These are phyloP conservation scores for Aureobasidium sp. DNA, from an alignment of 2,329 filamentous ascomycete species.

Conservation along the genomic window DNA sequence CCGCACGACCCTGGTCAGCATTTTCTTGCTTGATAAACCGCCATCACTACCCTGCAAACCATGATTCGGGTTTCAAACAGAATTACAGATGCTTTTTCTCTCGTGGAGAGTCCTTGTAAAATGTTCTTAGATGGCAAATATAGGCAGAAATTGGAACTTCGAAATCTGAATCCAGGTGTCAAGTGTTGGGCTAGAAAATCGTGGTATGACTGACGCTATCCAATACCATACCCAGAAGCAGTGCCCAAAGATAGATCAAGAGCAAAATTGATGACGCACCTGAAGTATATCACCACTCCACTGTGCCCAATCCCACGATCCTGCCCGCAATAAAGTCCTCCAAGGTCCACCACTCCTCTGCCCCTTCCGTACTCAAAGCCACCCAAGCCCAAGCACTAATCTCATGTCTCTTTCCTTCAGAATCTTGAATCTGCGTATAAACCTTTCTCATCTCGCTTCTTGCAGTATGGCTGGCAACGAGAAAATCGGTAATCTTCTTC, in stretches of 20 bases:
- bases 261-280: not conserved
- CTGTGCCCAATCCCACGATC: not conserved
- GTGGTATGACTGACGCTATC: no score
- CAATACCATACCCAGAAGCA: no score
- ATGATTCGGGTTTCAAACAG: no score
- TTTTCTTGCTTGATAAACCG: not conserved
- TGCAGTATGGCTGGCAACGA: no score
- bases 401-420: not conserved
- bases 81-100: no score
- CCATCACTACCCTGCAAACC: no score
- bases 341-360: not conserved
- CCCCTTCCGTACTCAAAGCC: not conserved
- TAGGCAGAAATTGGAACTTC: no score
- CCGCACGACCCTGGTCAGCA: not conserved
- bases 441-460: not conserved
- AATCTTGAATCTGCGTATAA: not conserved
- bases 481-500: not conserved
- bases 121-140: no score
- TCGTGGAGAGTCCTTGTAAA: no score
- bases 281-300: not conserved
- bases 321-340: not conserved
- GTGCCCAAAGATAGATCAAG: not conserved
- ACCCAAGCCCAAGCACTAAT: not conserved
- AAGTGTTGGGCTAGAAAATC: no score
- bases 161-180: no score